Evolutionary conservation across 1,284 basidiomycete genomes (phyloP), one percentile per base, ranked within the genome.

Genomic region (Thelephora terrestris): DNA sequence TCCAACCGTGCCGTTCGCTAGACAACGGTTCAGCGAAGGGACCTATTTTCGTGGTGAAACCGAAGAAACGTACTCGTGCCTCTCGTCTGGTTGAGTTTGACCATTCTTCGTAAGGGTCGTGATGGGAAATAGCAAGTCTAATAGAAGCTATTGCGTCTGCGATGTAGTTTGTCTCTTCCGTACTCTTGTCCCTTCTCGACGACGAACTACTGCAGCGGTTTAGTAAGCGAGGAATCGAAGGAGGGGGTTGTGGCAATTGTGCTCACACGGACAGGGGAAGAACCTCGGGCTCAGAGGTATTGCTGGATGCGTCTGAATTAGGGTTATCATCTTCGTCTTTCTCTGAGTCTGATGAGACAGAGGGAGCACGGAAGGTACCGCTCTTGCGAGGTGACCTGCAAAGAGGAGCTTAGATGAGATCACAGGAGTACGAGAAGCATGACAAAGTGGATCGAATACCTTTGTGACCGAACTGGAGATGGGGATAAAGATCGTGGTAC

Each of bases 21-120:
- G 25, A 20, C 23, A 18, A 20, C 17, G 24, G 17, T 46, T 9
- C 20, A 45, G 16, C 21, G 12, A n/a, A 21, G 25, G 17, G 17
- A 5, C 9, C 12, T 45, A 24, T 27, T 21, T 20, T 4, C 16
- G 45, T n/a, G 16, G 10, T 14, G 5, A 7, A 5, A 47, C 10
- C 43, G n/a, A 46, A 16, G 25, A n/a, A 5, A 73, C 81, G 53
- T 58, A 88, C 85, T 56, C 82, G 78, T 14, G 85, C 80, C 52
- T 88, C 84, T 55, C 73, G 76, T 32, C 76, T 71, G 24, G 78
- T 76, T 54, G 79, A 68, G 52, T 72, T 74, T 64, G 85, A 78
- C 85, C 84, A 88, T 56, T 87, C 83, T 64, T 86, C 83, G 53
- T 85, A 86, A 17, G 80, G 79, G 56, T 88, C 85, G 49, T 77